phyloP scores from a whole-genome alignment of 768 basidiomycete genomes.

The Termitomyces sp. region DNA sequence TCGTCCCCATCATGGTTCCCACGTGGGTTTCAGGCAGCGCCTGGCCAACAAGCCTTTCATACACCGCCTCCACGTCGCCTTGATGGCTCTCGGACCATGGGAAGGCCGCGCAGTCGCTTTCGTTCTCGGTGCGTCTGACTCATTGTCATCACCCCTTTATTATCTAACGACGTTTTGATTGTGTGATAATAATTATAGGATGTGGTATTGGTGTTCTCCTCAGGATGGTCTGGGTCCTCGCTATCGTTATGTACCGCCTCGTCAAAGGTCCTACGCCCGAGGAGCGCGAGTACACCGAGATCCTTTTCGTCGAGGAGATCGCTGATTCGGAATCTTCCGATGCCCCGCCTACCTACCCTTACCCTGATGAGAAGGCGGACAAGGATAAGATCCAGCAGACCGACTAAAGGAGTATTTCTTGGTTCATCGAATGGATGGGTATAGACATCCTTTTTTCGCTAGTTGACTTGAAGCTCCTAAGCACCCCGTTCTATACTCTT shows the following conservation, averaged over 20 bases:
- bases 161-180: neutral
- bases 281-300: constrained; percentile 40
- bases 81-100: constrained; percentile 75
- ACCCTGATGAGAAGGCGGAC: constrained; percentile 45
- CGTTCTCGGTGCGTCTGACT: constrained; percentile 55
- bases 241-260: constrained; percentile 57
- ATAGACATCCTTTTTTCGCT: neutral
- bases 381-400: constrained; percentile 14
- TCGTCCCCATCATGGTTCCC: constrained; percentile 22
- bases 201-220: constrained; percentile 81
- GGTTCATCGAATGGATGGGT: neutral
- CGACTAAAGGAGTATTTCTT: neutral
- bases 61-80: constrained; percentile 57
- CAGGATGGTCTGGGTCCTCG: constrained; percentile 76
- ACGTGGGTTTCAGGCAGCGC: constrained; percentile 22
- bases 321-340: constrained; percentile 39
- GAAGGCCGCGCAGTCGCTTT: constrained; percentile 82
- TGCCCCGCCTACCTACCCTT: constrained; percentile 55
- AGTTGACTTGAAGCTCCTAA: neutral
- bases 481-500: too few species aligned
- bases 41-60: constrained; percentile 42
- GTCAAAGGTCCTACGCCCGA: constrained; percentile 43
- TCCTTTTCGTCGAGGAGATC: constrained; percentile 37
- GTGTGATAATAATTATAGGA: constrained; percentile 35
- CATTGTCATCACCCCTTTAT: neutral